Conservation (phyloP, 1,284 basidiomycete species). For the Cerrena zonata region DNA sequence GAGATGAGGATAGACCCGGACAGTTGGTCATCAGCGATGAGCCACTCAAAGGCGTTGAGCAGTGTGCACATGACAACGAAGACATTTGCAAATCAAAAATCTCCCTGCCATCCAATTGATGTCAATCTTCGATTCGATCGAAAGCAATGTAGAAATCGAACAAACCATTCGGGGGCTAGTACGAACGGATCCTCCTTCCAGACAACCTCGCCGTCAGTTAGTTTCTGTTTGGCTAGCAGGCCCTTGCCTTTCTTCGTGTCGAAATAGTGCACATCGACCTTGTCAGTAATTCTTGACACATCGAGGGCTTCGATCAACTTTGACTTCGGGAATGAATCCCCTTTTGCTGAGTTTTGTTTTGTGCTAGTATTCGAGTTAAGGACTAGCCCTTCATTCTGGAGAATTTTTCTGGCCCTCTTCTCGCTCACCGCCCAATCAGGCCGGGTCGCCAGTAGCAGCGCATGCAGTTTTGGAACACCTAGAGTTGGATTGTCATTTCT, state of each 20-base stretch:
- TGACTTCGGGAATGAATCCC: conserved; percentile 43
- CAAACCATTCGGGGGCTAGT: conserved; percentile 64
- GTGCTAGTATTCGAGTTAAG: conserved; percentile 20
- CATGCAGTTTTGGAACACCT: conserved; percentile 68
- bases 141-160: not conserved
- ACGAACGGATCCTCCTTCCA: conserved; percentile 81
- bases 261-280: conserved; percentile 68
- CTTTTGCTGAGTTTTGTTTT: conserved; percentile 7
- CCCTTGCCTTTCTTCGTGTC: conserved; percentile 76
- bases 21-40: conserved; percentile 50
- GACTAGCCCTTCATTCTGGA: conserved; percentile 55
- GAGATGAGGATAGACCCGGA: conserved; percentile 30
- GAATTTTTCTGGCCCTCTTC: conserved; percentile 68
- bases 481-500: conserved; percentile 53
- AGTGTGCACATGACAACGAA: conserved; percentile 57
- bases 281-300: conserved; percentile 53
- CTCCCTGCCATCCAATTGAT: conserved; percentile 42
- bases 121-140: not conserved
- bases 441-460: conserved; percentile 50
- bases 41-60: conserved; percentile 55
- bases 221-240: conserved; percentile 63
- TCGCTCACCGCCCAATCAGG: conserved; percentile 76
- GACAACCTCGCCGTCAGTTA: conserved; percentile 66
- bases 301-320: conserved; percentile 64
- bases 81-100: conserved; percentile 59